These are phyloP conservation scores for Nigrospora sphaerica DNA, from an alignment of 2,329 filamentous ascomycete genomes.

Conservation along the genomic window DNA sequence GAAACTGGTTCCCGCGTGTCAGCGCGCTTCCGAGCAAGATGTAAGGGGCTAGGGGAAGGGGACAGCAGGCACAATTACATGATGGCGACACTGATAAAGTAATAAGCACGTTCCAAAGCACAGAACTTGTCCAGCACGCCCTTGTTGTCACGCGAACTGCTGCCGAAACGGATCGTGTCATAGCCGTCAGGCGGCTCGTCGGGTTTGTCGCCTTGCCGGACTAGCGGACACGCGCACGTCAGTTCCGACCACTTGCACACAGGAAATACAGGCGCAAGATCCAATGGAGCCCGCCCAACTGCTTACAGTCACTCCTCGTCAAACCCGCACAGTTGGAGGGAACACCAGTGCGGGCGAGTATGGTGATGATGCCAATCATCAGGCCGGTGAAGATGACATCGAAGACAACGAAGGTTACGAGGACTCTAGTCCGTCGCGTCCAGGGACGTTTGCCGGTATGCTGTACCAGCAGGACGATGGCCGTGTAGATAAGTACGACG, in stretches of 20 bases:
- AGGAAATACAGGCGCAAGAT: too few relatives aligned
- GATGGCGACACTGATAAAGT: constrained; percentile 19
- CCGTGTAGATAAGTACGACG: constrained; percentile 21
- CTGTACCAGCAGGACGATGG: constrained; percentile 21
- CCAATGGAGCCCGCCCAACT: too few relatives aligned
- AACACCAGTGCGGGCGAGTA: constrained; percentile 24
- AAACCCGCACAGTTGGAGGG: constrained; percentile 26
- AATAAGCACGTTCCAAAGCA: constrained; percentile 23
- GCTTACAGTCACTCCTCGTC: constrained; percentile 14
- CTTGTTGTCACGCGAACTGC: constrained; percentile 11
- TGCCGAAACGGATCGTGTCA: constrained; percentile 23
- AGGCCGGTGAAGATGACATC: constrained; percentile 23
- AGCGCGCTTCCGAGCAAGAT: neutral
- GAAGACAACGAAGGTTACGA: constrained; percentile 18
- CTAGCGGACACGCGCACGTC: neutral
- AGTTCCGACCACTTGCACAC: neutral
- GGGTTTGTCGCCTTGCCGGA: constrained; percentile 5
- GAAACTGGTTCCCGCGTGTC: constrained; percentile 13
- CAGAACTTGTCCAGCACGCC: constrained; percentile 22
- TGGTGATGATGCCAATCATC: constrained; percentile 22
- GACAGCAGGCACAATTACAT: constrained; percentile 17
- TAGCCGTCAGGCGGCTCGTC: constrained; percentile 12
- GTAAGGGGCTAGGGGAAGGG: neutral
- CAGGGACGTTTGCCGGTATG: constrained; percentile 18
- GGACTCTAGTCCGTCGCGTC: constrained; percentile 12